Evolutionary conservation across 1,284 basidiomycete species (phyloP), one percentile per base, ranked within the genome.

Genomic region (Nidula niveotomentosa): DNA sequence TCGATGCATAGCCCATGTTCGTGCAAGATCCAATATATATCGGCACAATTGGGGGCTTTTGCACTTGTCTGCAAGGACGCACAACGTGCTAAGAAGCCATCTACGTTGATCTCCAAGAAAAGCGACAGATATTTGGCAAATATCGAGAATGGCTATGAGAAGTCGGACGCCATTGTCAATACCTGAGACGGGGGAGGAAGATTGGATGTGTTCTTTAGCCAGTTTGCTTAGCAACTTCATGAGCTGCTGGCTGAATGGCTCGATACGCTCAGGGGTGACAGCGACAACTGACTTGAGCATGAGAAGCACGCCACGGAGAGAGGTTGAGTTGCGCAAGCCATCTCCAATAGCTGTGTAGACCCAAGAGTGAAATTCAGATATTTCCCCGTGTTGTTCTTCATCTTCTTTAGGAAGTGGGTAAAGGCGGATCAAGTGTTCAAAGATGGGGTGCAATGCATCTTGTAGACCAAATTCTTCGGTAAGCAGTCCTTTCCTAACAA

Each of bases 261-360:
- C 95, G 49, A 96, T 86, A 53, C 93, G 87, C 65, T 94, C 90
- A 0, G 94, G 91, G 23, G 86, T 82, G 35, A 88, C 83, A 62
- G 91, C 85, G n/a, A 95, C 88, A 63, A 96, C 90, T 0, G 93
- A 91, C 66, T 93, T 90, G 53, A 99, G 78, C 77, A 99, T 89
- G 58, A 94, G 81, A 46, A 99, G 79, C 12, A 89, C 86, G 17
- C 93, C 93, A 35, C 90, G 89, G 34, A 95, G 75, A 54, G 84
- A 81, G n/a, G 77, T 85, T 15, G 81, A 83, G 55, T 86, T 87
- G 51, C 84, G 83, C n/a, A 96, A 76, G 36, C 91, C 91, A 49
- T 99, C 96, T 54, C 82, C 81, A 57, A 99, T 86, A 1, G 90
- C 76, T 47, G 83, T 78, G 67, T 92, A 81, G 51, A 96, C 83